Percentiles rank a stretch among this genome's conserved stretches.
Evolutionary conservation across 2,329 filamentous ascomycete species (phyloP).

Genomic region (Xylaria multiplex): DNA sequence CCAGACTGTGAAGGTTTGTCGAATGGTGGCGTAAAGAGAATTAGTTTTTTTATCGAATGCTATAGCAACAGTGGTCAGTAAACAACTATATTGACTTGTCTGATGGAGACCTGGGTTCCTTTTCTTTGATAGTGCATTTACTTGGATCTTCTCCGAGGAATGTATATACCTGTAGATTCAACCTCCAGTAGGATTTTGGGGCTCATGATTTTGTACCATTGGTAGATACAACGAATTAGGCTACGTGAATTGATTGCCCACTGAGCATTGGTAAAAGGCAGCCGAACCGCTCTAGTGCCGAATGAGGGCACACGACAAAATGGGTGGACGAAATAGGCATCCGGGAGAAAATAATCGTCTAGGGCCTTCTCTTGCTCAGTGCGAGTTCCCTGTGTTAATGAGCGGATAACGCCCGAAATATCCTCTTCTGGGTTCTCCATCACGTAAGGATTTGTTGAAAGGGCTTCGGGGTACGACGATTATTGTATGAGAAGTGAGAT

Average conservation of each 20-base stretch:
- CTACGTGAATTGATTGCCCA: constrained; percentile 68
- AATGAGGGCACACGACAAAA: constrained; percentile 76
- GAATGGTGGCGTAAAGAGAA: constrained; percentile 77
- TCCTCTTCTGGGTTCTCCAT: constrained; percentile 60
- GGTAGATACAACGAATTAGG: constrained; percentile 75
- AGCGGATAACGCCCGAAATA: constrained; percentile 72
- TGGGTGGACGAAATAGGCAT: constrained; percentile 80
- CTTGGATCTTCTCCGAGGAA: neutral
- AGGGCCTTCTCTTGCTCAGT: constrained; percentile 72
- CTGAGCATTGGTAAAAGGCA: constrained; percentile 45
- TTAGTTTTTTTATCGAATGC: constrained; percentile 74
- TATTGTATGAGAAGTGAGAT: neutral
- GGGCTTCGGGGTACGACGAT: constrained; percentile 5
- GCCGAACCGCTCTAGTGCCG: constrained; percentile 53
- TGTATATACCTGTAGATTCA: constrained; percentile 61
- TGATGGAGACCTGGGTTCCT: neutral
- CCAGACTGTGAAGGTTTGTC: constrained; percentile 81
- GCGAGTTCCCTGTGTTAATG: constrained; percentile 74
- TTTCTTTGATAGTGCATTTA: neutral
- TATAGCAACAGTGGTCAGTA: constrained; percentile 45
- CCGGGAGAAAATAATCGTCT: constrained; percentile 75
- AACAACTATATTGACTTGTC: neutral
- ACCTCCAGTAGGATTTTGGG: constrained; percentile 76
- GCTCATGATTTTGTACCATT: constrained; percentile 86
- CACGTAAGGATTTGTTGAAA: neutral